Evolutionary conservation across 805 yeast species (phyloP), one percentile per base, ranked within the genome.

Genomic region (Kodamaea restingae): DNA sequence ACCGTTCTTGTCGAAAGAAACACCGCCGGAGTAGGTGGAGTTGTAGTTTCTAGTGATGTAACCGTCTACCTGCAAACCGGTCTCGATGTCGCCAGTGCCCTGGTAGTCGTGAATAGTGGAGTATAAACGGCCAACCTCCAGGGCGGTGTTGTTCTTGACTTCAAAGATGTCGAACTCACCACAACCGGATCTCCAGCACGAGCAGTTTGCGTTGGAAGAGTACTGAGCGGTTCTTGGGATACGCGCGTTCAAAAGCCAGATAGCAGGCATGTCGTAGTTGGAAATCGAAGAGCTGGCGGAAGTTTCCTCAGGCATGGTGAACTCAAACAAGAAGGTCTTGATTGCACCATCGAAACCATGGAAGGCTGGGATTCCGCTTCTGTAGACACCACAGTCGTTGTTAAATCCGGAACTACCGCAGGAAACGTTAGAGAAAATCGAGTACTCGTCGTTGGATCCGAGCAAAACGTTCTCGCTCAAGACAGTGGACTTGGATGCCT

Each of bases 141-240:
- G 12, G 15, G 32, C 43, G 11, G 87, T 77, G 40, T 65, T 61
- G 60, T 83, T 83, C 78, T 80, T 73, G 29, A 78, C 80, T 63
- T 84, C 91, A 55, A 83, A 83, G 48, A 81, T 74, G 60, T 83
- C 91, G 49, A 78, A 81, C 60, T 83, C 88, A 56, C 90, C 88
- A 61, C 88, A 81, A 8, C 90, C 91, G 20, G 82, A 71, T 32
- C 74, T 67, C 90, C 90, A 83, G 52, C 88, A 80, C 5, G 88
- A 81, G 59, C 88, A 83, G 54, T 76, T 78, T 26, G 65, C 63
- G 47, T 76, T 77, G 4, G 62, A 44, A 35, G 81, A 78, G 55
- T 81, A 83, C 60, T 83, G 88, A 3, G 88, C 65, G 14, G 88
- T 82, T 67, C 90, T 73, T 47, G 88, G 83, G 42, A 83, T 81